Conservation (phyloP, 495 filamentous ascomycete genomes). For the Penicillium simplicissimum region DNA sequence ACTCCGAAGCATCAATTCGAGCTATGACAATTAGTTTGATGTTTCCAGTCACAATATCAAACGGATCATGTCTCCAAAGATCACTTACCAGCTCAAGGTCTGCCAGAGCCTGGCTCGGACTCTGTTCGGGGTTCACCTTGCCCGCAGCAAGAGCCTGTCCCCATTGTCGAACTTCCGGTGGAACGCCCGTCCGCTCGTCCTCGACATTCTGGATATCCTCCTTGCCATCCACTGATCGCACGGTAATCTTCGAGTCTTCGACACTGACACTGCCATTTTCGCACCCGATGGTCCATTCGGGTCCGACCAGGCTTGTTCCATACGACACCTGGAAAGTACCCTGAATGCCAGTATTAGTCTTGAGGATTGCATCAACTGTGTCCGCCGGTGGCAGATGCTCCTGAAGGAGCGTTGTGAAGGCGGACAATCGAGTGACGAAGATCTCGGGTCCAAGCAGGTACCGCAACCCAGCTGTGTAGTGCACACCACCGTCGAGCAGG, state of each 20-base stretch:
- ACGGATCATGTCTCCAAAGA: neutral
- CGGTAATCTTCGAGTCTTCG: constrained; percentile 48
- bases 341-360: constrained; percentile 53
- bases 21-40: constrained; percentile 6
- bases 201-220: constrained; percentile 43
- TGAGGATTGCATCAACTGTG: constrained; percentile 59
- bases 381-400: constrained; percentile 65
- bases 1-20: constrained; percentile 27
- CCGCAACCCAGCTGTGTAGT: constrained; percentile 59
- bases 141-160: constrained; percentile 53
- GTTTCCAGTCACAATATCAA: neutral
- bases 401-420: constrained; percentile 52
- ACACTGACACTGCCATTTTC: constrained; percentile 48
- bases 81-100: constrained; percentile 56
- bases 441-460: constrained; percentile 52
- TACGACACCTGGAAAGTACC: constrained; percentile 59
- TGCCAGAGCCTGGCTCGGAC: constrained; percentile 59
- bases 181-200: constrained; percentile 54
- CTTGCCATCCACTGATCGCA: constrained; percentile 27
- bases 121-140: constrained; percentile 51
- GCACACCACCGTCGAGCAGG: constrained; percentile 68
- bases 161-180: constrained; percentile 62
- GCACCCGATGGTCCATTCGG: constrained; percentile 51
- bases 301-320: constrained; percentile 56
- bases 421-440: constrained; percentile 41